Conservation (phyloP, 805 yeast genomes). For the Zygoascus biomembranicola region DNA sequence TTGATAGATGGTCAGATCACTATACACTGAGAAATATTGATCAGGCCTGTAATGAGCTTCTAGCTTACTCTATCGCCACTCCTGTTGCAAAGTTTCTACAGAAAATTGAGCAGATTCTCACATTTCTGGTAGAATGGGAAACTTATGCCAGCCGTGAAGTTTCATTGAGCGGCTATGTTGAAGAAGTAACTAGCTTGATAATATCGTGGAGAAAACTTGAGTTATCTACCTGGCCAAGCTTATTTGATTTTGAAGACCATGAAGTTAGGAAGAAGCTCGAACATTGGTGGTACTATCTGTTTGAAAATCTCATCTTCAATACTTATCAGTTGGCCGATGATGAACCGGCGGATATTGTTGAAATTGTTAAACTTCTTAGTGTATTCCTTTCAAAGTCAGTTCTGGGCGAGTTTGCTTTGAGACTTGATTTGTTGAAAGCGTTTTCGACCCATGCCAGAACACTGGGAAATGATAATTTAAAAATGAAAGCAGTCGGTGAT, state of each 20-base stretch:
- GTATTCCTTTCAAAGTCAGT: slow-evolving; percentile 68
- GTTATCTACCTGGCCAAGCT: slow-evolving; percentile 71
- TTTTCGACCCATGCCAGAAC: slow-evolving; percentile 47
- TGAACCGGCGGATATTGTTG: slow-evolving; percentile 30
- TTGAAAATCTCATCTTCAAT: slow-evolving; percentile 51
- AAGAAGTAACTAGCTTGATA: slow-evolving; percentile 54
- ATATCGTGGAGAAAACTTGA: slow-evolving; percentile 90
- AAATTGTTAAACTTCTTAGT: slow-evolving; percentile 53
- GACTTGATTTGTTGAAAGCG: slow-evolving; percentile 56
- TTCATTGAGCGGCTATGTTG: slow-evolving; percentile 48
- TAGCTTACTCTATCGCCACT: slow-evolving; percentile 50
- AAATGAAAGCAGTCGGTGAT: slow-evolving; percentile 23
- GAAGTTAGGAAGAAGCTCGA: slow-evolving; percentile 43
- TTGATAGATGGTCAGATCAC: slow-evolving; percentile 88
- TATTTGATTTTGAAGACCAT: slow-evolving; percentile 58
- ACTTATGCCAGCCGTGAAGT: slow-evolving; percentile 78
- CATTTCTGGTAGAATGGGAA: slow-evolving; percentile 85
- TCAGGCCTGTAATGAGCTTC: slow-evolving; percentile 57
- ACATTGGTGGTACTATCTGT: slow-evolving; percentile 88
- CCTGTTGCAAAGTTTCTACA: slow-evolving; percentile 73
- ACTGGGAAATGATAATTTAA: slow-evolving; percentile 21
- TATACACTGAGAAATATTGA: slow-evolving; percentile 68
- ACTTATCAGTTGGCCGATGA: slow-evolving; percentile 22
- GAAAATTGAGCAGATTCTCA: slow-evolving; percentile 80
- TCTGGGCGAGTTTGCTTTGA: slow-evolving; percentile 59